Evolutionary conservation across 257 asterid genomes (phyloP), one percentile per base, ranked within the genome.

Genomic region (Solanum neorickii): DNA sequence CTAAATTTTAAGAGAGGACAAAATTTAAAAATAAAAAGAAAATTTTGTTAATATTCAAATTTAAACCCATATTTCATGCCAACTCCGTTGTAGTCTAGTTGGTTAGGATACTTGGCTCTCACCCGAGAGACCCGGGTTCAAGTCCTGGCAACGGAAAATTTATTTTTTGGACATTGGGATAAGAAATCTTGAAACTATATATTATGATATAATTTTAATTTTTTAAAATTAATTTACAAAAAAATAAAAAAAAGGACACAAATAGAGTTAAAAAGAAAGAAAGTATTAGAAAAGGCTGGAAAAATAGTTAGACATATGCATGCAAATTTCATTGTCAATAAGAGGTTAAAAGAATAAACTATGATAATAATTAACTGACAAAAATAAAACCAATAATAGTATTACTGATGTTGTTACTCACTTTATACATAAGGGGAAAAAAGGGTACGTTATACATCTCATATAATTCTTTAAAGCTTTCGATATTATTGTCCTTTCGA

Each of bases 21-120:
- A 52, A 52, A 29, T 29, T 2, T 29, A 29, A 31, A 3, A 12
- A 13, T 4, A 5, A 39, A 12, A 2, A 13, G 0, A 4, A 5
- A 1, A 1, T 1, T 47, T 47, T 13, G 18, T 47, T 14, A 47
- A 14, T 14, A 14, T 14, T 5, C 0, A 0, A 3, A 6, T 14
- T 14, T 3, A 47, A 47, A 47, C 59, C 56, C 16, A 4, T 0
- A 46, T 46, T 46, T 16, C 1, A 47, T 16, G 2, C 2, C 5
- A 52, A 52, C 0, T 95, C 96, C 96, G 94, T 96, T 94, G 98
- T 96, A 93, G 98, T 96, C 97, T 96, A 95, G 98, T 39, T 92
- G 98, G 98, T 96, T 70, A 95, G 98, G 98, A 95, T 94, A 94
- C 95, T 94, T 95, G 96, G 98, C 98, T 94, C 98, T 95, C 98